A percentile compares a stretch with the other conserved stretches of the same genome.
These are phyloP conservation scores for Priceomyces melissophilus DNA, from an alignment of 805 yeast species.

Conservation along the genomic window DNA sequence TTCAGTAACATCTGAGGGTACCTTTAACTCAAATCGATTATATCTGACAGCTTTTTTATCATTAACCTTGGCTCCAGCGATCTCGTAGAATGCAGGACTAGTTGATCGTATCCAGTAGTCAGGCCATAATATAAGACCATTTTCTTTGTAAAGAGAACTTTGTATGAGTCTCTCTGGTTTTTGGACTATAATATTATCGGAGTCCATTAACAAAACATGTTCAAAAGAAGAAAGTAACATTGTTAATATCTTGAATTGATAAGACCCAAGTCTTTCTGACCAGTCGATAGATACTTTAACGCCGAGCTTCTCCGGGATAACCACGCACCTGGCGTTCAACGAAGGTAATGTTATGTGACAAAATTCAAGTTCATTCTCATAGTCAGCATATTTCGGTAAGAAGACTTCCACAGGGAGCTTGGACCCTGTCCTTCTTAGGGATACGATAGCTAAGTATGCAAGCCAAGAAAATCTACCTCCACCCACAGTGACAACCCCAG, in stretches of 20 bases:
- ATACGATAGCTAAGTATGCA: conserved; percentile 26
- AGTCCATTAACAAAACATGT: conserved; percentile 30
- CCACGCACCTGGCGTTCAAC: conserved; percentile 64
- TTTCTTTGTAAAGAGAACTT: conserved; percentile 23
- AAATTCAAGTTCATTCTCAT: conserved; percentile 26
- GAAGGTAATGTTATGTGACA: conserved; percentile 61
- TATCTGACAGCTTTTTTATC: conserved; percentile 25
- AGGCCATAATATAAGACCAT: conserved; percentile 42
- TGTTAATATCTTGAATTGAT: conserved; percentile 63
- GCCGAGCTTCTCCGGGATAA: conserved; percentile 51
- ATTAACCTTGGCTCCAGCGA: conserved; percentile 29
- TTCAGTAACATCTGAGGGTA: conserved; percentile 8
- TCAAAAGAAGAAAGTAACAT: conserved; percentile 32
- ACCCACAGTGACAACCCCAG: conserved; percentile 34
- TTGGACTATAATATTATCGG: conserved; percentile 29
- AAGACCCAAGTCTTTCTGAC: conserved; percentile 48
- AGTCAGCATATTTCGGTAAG: conserved; percentile 32
- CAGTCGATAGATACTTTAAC: conserved; percentile 38
- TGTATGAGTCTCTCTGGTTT: conserved; percentile 30
- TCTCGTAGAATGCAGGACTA: conserved; percentile 34
- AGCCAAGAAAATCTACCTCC: conserved; percentile 37
- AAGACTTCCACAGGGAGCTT: conserved; percentile 37
- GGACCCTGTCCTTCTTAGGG: conserved; percentile 36
- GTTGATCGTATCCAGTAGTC: conserved; percentile 40
- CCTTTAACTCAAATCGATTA: conserved; percentile 20